phyloP scores from a whole-genome alignment of 2,329 filamentous ascomycete species.

The Penicillium sp. region DNA sequence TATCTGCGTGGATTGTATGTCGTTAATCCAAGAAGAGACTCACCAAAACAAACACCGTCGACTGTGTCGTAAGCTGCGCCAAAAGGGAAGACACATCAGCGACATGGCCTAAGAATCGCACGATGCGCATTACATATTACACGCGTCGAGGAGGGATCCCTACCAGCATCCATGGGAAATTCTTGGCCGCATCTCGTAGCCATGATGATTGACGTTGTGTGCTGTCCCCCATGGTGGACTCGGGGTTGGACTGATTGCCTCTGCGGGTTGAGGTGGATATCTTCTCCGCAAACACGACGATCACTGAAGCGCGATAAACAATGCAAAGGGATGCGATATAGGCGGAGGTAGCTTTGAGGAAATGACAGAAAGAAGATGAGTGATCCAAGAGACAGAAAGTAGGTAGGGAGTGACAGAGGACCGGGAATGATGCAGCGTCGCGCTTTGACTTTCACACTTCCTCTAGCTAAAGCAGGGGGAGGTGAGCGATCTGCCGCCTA shows the following conservation, averaged over 20 bases:
- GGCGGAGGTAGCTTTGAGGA: neutral
- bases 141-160: conserved; percentile 16
- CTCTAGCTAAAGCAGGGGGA: conserved; percentile 10
- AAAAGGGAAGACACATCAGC: conserved; percentile 14
- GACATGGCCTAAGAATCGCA: neutral
- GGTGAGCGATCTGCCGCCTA: conserved; percentile 15
- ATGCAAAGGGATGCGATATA: neutral
- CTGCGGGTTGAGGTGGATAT: conserved; percentile 2
- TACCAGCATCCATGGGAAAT: conserved; percentile 47
- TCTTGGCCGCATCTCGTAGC: conserved; percentile 38
- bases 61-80: conserved; percentile 48
- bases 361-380: neutral
- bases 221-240: conserved; percentile 37
- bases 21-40: conserved; percentile 17
- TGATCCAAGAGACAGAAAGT: neutral
- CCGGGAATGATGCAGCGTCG: neutral
- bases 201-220: conserved; percentile 37
- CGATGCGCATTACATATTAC: neutral
- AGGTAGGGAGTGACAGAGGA: conserved; percentile 9
- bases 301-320: neutral
- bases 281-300: conserved; percentile 11
- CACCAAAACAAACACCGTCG: conserved; percentile 50
- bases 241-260: neutral
- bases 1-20: neutral
- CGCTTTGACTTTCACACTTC: conserved; percentile 3